phyloP scores from a whole-genome alignment of 2,329 filamentous ascomycete genomes.

The Cordyceps sp. region DNA sequence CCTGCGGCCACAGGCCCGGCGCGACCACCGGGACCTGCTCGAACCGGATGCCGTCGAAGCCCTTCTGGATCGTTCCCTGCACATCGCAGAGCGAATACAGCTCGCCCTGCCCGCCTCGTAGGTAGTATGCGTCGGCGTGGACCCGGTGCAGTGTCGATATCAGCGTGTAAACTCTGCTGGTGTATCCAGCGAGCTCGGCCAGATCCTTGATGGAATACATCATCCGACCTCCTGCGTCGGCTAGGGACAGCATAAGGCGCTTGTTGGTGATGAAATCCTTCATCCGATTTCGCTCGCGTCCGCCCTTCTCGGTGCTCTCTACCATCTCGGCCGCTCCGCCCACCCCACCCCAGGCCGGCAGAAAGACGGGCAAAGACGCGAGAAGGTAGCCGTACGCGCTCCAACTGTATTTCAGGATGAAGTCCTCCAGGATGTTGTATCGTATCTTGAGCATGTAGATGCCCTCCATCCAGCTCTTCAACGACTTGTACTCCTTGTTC shows the following conservation, averaged over 20 bases:
- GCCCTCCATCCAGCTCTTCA: constrained; percentile 94
- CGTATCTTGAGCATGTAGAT: constrained; percentile 96
- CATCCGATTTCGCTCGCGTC: constrained; percentile 73
- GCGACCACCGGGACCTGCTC: constrained; percentile 90
- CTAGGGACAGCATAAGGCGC: constrained; percentile 89
- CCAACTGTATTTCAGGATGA: constrained; percentile 97
- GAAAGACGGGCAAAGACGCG: constrained; percentile 81
- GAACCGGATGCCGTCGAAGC: constrained; percentile 84
- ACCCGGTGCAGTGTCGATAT: constrained; percentile 90
- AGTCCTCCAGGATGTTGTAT: constrained; percentile 98
- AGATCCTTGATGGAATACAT: constrained; percentile 99
- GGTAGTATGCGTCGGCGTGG: constrained; percentile 76
- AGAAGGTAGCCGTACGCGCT: constrained; percentile 93
- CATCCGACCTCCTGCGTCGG: constrained; percentile 91
- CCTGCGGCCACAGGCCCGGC: constrained; percentile 71
- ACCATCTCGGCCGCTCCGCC: constrained; percentile 55
- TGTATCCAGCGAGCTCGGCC: constrained; percentile 88
- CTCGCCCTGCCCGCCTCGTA: constrained; percentile 51
- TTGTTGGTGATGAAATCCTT: constrained; percentile 99
- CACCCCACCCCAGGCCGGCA: constrained; percentile 83
- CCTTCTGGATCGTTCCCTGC: constrained; percentile 84
- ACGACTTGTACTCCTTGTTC: constrained; percentile 77
- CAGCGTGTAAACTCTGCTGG: constrained; percentile 85
- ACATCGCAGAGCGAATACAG: constrained; percentile 81
- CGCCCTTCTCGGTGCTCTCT: constrained; percentile 29